A percentile compares a stretch with the other conserved stretches of the same genome.
phyloP scores from a whole-genome alignment of 108 stramenopile genomes.

The Cylindrotheca fusiformis region DNA sequence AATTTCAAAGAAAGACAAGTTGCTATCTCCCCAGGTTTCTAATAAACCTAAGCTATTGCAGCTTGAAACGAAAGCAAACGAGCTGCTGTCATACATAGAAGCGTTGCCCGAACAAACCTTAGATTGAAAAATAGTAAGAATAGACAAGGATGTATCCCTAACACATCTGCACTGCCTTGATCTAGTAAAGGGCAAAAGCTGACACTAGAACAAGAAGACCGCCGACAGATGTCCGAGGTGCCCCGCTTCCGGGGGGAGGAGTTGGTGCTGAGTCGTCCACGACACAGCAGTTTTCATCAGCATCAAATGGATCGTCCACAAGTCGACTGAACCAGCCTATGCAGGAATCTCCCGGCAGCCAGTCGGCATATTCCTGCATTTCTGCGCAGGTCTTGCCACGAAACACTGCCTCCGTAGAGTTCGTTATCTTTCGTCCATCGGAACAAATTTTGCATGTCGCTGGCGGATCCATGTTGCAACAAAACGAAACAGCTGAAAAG shows the following conservation, averaged over 20 bases:
- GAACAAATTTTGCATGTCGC: neutral
- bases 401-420: neutral
- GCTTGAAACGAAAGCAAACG: neutral
- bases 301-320: neutral
- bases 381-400: neutral
- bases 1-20: neutral
- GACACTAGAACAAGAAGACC: too few species aligned
- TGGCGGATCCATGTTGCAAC: neutral
- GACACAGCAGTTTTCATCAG: neutral
- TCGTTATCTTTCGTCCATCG: neutral
- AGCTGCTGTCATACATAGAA: conserved; percentile 10
- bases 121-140: too few species aligned
- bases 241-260: too few species aligned
- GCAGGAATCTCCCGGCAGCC: neutral
- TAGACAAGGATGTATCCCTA: too few species aligned
- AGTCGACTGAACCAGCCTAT: neutral
- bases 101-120: conserved; percentile 21
- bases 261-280: too few species aligned
- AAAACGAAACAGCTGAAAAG: neutral
- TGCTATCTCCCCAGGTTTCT: neutral
- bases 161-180: too few species aligned
- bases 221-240: neutral
- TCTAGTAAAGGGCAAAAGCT: too few species aligned
- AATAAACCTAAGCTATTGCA: neutral
- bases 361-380: neutral